Percentiles rank a stretch among this genome's conserved stretches.
phyloP scores from a whole-genome alignment of 1,284 basidiomycete genomes.

The Cryptococcus hybrid region DNA sequence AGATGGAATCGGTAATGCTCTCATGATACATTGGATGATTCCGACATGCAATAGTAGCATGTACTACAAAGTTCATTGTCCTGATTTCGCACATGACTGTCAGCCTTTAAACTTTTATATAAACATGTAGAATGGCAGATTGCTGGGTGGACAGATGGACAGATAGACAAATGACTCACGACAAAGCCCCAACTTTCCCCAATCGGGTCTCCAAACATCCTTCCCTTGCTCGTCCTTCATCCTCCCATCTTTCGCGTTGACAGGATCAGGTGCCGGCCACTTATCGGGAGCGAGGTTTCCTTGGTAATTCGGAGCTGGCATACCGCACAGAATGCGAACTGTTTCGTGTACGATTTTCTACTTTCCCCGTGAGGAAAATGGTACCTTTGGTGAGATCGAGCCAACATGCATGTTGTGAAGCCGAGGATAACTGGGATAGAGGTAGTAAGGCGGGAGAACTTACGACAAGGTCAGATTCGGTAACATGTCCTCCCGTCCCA shows the following conservation, averaged over 20 bases:
- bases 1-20: not conserved
- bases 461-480: no score
- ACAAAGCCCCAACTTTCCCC: not conserved
- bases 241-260: not conserved
- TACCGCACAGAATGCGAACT: not conserved
- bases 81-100: not conserved
- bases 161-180: not conserved
- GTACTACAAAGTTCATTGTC: not conserved
- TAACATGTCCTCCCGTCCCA: no score
- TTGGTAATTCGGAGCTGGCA: not conserved
- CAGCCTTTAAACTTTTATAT: no score
- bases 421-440: no score
- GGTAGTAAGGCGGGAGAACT: no score
- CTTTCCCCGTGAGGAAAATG: no score
- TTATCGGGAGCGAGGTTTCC: not conserved
- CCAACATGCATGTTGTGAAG: no score
- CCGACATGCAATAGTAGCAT: not conserved
- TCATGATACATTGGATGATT: not conserved
- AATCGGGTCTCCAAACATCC: not conserved
- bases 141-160: no score
- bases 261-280: not conserved
- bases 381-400: no score
- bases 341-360: not conserved
- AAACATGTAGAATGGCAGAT: no score
- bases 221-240: not conserved